Evolutionary conservation across 345 rosid genomes (phyloP).

Genomic region (Hibiscus tridactylites): DNA sequence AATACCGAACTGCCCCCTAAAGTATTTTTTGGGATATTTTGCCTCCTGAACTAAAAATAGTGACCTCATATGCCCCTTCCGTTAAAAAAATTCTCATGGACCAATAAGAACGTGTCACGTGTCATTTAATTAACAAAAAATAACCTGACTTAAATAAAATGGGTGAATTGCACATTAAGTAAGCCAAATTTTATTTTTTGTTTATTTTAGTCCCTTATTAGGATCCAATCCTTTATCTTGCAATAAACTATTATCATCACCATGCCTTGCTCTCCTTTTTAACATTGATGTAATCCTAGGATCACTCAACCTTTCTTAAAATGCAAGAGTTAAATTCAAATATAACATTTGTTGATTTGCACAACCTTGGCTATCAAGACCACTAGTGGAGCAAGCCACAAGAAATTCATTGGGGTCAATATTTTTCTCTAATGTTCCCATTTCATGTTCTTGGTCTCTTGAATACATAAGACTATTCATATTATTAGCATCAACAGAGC

Average conservation of each 20-base stretch:
- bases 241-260: conserved; percentile 82
- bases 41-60: no score
- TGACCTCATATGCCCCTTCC: no score
- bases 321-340: conserved; percentile 73
- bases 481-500: conserved; percentile 39
- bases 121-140: no score
- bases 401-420: conserved; percentile 53
- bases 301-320: conserved; percentile 80
- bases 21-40: no score
- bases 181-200: no score
- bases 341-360: conserved; percentile 80
- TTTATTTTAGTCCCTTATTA: conserved; percentile 19
- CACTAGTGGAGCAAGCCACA: conserved; percentile 71
- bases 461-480: conserved; percentile 51
- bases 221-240: conserved; percentile 99
- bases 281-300: conserved; percentile 85
- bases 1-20: no score
- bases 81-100: no score
- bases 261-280: conserved; percentile 70
- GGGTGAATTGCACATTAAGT: no score
- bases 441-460: conserved; percentile 85
- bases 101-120: no score
- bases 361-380: conserved; percentile 88
- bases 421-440: conserved; percentile 58
- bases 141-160: no score